A percentile compares a stretch with the other conserved stretches of the same genome.
Evolutionary conservation across 2,329 filamentous ascomycete species (phyloP).

Genomic region (Thelonectria discophora): DNA sequence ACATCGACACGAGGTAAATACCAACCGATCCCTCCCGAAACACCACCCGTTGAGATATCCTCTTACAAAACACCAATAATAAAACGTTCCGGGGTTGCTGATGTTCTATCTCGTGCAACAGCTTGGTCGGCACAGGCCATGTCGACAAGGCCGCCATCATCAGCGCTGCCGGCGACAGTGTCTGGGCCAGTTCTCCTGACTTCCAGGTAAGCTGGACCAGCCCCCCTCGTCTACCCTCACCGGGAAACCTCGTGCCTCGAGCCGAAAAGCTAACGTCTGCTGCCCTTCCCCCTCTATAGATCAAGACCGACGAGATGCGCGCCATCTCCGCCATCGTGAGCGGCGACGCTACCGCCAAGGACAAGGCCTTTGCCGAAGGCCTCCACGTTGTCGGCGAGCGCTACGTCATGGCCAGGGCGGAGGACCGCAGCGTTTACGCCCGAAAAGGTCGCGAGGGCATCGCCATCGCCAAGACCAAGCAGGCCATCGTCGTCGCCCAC

Average conservation of each 20-base stretch:
- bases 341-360: conserved; percentile 58
- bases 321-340: conserved; percentile 62
- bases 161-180: conserved; percentile 80
- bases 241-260: neutral
- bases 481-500: conserved; percentile 89
- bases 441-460: conserved; percentile 85
- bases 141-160: conserved; percentile 88
- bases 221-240: neutral
- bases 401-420: conserved; percentile 79
- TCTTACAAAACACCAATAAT: neutral
- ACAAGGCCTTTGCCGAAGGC: conserved; percentile 76
- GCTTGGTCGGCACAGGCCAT: conserved; percentile 81
- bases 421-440: conserved; percentile 82
- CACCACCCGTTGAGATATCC: neutral
- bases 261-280: conserved; percentile 19
- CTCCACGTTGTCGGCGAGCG: conserved; percentile 79
- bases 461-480: conserved; percentile 83
- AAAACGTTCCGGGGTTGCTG: conserved; percentile 28
- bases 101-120: conserved; percentile 50
- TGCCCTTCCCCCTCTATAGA: conserved; percentile 33
- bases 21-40: conserved; percentile 9
- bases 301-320: conserved; percentile 66
- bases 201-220: conserved; percentile 72
- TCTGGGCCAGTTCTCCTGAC: conserved; percentile 75
- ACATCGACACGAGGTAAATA: conserved; percentile 61